phyloP scores from a whole-genome alignment of 2,329 filamentous ascomycete species.

The Bimuria novae-zelandiae region DNA sequence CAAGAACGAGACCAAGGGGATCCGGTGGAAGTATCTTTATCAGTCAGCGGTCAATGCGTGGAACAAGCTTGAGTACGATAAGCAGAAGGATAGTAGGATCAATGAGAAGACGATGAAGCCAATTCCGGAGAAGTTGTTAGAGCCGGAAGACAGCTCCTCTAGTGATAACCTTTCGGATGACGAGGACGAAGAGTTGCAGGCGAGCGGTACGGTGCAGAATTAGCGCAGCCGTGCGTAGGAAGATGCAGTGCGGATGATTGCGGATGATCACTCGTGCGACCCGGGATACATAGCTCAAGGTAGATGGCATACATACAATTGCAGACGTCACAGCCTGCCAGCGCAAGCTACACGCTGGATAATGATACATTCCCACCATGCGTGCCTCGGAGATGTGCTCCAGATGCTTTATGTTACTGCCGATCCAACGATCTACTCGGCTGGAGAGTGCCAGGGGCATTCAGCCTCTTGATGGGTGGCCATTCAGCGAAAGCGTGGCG shows the following conservation, averaged over 20 bases:
- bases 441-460: too few species aligned
- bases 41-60: slow-evolving; percentile 23
- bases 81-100: slow-evolving; percentile 4
- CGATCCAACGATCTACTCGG: too few species aligned
- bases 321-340: too few species aligned
- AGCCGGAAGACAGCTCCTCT: too few species aligned
- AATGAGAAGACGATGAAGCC: neutral
- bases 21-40: slow-evolving; percentile 28
- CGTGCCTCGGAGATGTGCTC: too few species aligned
- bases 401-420: too few species aligned
- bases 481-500: neutral
- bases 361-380: too few species aligned
- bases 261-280: neutral
- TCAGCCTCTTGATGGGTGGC: too few species aligned
- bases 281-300: neutral
- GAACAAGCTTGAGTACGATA: slow-evolving; percentile 19
- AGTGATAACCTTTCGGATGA: neutral
- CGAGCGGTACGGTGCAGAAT: neutral
- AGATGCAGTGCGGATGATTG: too few species aligned
- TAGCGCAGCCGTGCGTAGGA: neutral
- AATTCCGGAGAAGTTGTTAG: neutral
- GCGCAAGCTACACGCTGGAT: too few species aligned
- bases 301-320: neutral
- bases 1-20: slow-evolving; percentile 12
- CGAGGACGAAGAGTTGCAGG: neutral